Evolutionary conservation across 768 basidiomycete species (phyloP), one percentile per base, ranked within the genome.

Genomic region (Termitomyces sp.): DNA sequence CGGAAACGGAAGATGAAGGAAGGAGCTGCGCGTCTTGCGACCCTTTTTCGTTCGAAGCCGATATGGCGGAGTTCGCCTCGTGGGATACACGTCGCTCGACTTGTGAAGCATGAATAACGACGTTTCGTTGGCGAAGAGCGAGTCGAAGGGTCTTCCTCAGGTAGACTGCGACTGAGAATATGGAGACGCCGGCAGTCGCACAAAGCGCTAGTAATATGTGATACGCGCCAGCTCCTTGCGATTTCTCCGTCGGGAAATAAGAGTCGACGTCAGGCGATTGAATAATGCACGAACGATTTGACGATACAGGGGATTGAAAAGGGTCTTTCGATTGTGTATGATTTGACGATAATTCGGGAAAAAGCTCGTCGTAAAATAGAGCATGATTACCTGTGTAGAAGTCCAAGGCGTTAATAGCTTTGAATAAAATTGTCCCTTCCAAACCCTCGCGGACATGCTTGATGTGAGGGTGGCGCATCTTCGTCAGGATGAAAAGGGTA

Each of bases 401-500:
- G 28, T 59, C 58, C 36, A 59, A 8, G 14, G 51, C 46, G 9
- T 59, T 40, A 46, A 59, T 59, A 28, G 20, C 18, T 30, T 32
- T 59, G 51, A 48, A 53, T 10, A 59, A 46, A 38, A 38, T 5
- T 12, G 33, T 47, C 20, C 50, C 46, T 32, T 32, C 58, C 33
- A 59, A 35, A 38, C 23, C 33, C 32, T 46, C 44, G 5, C 51
- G 58, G 26, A 59, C 9, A 28, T 36, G 5, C 32, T 35, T 54
- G 16, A 54, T 38, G 44, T 54, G 51, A 6, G 58, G 58, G 51
- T 59, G 58, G 58, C 58, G 58, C 58, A 50, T 59, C 41, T 59
- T 59, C 33, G 58, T 59, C 28, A 54, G 28, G 26, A 59, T 44
- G 30, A 59, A 35, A 2, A 59, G 51, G 7, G 26, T 16, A 2